A percentile compares a stretch with the other conserved stretches of the same genome.
Conservation (phyloP, 495 filamentous ascomycete genomes). For the Penicillium macrosclerotiorum region DNA sequence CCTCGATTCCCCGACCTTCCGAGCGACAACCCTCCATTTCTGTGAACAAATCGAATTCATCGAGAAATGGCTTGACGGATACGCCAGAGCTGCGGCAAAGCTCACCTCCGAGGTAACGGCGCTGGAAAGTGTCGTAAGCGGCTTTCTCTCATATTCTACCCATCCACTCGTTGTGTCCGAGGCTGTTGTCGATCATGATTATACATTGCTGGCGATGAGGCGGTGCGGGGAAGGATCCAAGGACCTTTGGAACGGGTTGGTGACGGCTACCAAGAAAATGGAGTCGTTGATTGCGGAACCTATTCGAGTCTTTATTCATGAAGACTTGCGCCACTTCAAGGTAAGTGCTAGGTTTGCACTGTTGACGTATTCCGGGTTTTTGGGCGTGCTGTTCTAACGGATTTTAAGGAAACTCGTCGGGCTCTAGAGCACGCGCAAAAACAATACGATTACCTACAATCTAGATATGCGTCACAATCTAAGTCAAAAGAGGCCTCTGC, state of each 20-base stretch:
- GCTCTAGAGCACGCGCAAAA: conserved; percentile 77
- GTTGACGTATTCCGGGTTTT: not conserved
- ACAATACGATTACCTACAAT: conserved; percentile 72
- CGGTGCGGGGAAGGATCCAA: conserved; percentile 78
- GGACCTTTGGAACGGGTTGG: conserved; percentile 80
- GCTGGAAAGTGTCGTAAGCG: conserved; percentile 67
- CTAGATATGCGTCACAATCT: conserved; percentile 76
- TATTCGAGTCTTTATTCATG: conserved; percentile 68
- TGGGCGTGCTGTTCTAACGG: conserved; percentile 25
- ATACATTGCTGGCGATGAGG: conserved; percentile 82
- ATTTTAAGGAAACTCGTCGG: conserved; percentile 67
- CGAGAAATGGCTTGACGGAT: conserved; percentile 91
- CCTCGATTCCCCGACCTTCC: conserved; percentile 93
- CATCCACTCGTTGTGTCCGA: conserved; percentile 73
- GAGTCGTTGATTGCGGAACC: conserved; percentile 78
- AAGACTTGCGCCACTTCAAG: conserved; percentile 69
- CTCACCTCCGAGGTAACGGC: conserved; percentile 68
- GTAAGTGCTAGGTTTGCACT: conserved; percentile 20
- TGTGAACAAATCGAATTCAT: conserved; percentile 87
- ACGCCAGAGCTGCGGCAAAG: conserved; percentile 74
- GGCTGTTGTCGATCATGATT: conserved; percentile 88
- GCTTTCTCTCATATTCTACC: conserved; percentile 67
- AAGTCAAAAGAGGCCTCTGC: conserved; percentile 92
- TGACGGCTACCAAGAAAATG: conserved; percentile 68
- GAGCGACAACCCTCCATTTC: conserved; percentile 84